Base-by-base conservation (phyloP, 257 asterid species). In the Solanum pimpinellifolium region DNA sequence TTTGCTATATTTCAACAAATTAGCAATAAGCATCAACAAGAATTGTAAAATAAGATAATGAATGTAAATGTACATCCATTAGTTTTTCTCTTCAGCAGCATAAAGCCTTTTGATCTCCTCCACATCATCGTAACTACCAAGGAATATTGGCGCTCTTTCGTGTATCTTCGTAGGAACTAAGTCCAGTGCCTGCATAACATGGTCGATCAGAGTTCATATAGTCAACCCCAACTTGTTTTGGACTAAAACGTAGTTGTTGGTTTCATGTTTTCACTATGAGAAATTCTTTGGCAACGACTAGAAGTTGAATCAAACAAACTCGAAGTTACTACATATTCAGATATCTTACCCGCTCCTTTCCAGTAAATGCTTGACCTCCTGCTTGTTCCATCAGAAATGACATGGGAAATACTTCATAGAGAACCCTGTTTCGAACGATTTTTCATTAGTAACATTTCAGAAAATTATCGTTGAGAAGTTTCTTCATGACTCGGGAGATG, bases 351-450 rank as follows among this genome's bases (percentile, higher is more conserved):
- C 98, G 88, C 62, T 92, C 91, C 91, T 97, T 95, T 89, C 99
- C 99, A 0, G 99, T 95, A 85, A 97, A 97, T 4, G 99, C 91
- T 83, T 97, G 99, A 42, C 99, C 99, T 85, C 99, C 99, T 1
- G 99, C 99, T 93, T 97, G 96, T 91, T 97, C 99, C 94, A 97
- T 92, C 95, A 97, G 91, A 92, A 92, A 97, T 42, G 99, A 93
- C 99, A 97, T 95, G n/a, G 99, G 99, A 87, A 97, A 97, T 86
- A 95, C 99, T 92, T 97, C 99, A 35, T 95, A 97, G 25, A 97
- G 94, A 83, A 97, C 98, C 94, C 98, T 95, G 92, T 91, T 91
- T 46, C 82, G 88, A 44, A 66, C 80, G 86, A 59, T 62, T 66
- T 62, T 66, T 70, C 70, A 73, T 52, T 21, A 29, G 44, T 31